phyloP scores from a whole-genome alignment of 108 stramenopile species.

The Skeletonema marinoi region DNA sequence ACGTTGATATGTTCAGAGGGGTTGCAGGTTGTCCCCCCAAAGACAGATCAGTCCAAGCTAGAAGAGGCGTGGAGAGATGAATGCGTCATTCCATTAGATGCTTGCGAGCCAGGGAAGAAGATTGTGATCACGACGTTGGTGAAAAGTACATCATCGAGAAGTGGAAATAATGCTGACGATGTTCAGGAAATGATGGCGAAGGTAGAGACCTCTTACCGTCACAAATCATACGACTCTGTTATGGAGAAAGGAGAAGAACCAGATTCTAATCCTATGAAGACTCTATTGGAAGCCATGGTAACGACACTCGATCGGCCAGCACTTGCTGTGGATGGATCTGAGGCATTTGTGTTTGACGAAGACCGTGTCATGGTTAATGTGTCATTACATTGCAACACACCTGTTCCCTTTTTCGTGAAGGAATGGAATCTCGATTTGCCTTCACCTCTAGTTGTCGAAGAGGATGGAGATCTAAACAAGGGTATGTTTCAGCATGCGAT shows the following conservation, averaged over 20 bases:
- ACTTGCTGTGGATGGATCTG: conserved; percentile 58
- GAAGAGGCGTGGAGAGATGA: conserved; percentile 59
- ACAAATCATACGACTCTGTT: conserved; percentile 35
- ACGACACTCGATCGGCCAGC: conserved; percentile 70
- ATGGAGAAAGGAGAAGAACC: conserved; percentile 46
- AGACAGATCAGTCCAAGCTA: conserved; percentile 37
- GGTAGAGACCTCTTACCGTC: conserved; percentile 59
- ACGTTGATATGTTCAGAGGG: conserved; percentile 64
- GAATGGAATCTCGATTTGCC: conserved; percentile 65
- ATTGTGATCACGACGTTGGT: conserved; percentile 54
- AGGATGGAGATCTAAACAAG: conserved; percentile 58
- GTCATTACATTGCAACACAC: conserved; percentile 65
- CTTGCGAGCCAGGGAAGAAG: conserved; percentile 57
- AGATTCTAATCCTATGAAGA: conserved; percentile 53
- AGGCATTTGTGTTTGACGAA: conserved; percentile 38
- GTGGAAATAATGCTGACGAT: conserved; percentile 13
- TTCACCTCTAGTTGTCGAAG: conserved; percentile 36
- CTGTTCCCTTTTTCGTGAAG: conserved; percentile 63
- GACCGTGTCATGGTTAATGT: conserved; percentile 58
- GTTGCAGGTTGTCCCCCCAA: conserved; percentile 60
- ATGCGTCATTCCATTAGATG: conserved; percentile 44
- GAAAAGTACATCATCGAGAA: conserved; percentile 57
- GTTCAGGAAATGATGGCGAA: conserved; percentile 62
- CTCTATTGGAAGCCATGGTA: conserved; percentile 61
- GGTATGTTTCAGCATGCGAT: conserved; percentile 54